phyloP scores from a whole-genome alignment of 192 early-diverging fungal genomes.

The Coemansia nantahalensis region DNA sequence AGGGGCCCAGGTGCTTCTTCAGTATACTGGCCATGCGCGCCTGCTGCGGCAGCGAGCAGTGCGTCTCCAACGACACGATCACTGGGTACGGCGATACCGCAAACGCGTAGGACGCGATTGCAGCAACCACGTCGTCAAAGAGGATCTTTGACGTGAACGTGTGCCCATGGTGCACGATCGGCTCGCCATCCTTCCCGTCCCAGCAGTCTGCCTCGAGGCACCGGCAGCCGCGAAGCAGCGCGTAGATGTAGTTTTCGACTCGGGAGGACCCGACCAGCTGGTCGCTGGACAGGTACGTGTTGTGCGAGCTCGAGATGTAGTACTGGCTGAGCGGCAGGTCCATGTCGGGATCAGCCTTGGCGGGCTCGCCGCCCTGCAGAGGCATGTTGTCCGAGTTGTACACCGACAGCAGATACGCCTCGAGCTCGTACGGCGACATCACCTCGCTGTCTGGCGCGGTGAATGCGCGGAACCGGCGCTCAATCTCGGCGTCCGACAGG shows the following conservation, averaged over 20 bases:
- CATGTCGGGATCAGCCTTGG: conserved; percentile 11
- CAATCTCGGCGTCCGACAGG: conserved; percentile 17
- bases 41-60: conserved; percentile 76
- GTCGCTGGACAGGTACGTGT: conserved; percentile 85
- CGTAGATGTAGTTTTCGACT: conserved; percentile 85
- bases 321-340: conserved; percentile 71
- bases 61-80: conserved; percentile 80
- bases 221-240: conserved; percentile 80
- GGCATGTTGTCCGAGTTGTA: conserved; percentile 14
- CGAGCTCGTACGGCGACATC: conserved; percentile 44
- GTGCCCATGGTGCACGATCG: conserved; percentile 79
- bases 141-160: conserved; percentile 77
- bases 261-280: conserved; percentile 77
- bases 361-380: background rate
- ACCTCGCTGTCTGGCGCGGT: conserved; percentile 11
- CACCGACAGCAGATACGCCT: conserved; percentile 38
- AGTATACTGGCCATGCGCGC: conserved; percentile 70
- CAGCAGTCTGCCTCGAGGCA: conserved; percentile 94
- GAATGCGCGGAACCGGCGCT: conserved; percentile 34
- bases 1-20: conserved; percentile 63
- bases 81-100: conserved; percentile 77
- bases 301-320: conserved; percentile 85
- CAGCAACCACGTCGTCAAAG: conserved; percentile 80
- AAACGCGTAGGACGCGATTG: conserved; percentile 85
- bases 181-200: conserved; percentile 76